These are phyloP conservation scores for Dothideomycetes sp. DNA, from an alignment of 2,329 filamentous ascomycete genomes.

Conservation along the genomic window DNA sequence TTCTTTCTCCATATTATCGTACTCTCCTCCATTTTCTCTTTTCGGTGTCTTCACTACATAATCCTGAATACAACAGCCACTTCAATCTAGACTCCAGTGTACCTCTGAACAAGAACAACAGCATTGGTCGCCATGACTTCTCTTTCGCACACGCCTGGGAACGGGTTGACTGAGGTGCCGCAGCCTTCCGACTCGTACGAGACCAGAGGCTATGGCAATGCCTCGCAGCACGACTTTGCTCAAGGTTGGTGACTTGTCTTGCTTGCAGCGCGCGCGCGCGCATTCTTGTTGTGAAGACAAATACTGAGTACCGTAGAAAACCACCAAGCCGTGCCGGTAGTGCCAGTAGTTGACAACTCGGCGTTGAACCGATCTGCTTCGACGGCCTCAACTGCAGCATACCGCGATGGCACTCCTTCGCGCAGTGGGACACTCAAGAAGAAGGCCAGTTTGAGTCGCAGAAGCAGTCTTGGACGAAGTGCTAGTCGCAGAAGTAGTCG, in stretches of 20 bases:
- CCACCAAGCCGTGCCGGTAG: slow-evolving; percentile 9
- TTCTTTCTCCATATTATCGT: too few relatives aligned
- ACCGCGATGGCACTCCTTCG: slow-evolving; percentile 34
- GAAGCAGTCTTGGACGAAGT: slow-evolving; percentile 66
- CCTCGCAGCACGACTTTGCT: slow-evolving; percentile 30
- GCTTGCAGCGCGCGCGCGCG: too few relatives aligned
- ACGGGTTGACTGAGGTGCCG: slow-evolving; percentile 30
- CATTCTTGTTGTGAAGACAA: slow-evolving; percentile 30
- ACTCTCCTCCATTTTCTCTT: too few relatives aligned
- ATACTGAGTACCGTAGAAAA: slow-evolving; percentile 17
- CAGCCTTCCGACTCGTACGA: slow-evolving; percentile 30
- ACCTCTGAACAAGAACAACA: too few relatives aligned
- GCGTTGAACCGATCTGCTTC: slow-evolving; percentile 55
- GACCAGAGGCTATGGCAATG: slow-evolving; percentile 25
- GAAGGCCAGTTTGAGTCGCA: slow-evolving; percentile 67
- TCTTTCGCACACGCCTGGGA: slow-evolving; percentile 23
- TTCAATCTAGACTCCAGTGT: too few relatives aligned
- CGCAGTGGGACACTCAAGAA: slow-evolving; percentile 78
- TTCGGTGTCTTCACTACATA: too few relatives aligned
- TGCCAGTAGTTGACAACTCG: slow-evolving; percentile 59
- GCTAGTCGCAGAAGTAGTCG: slow-evolving; percentile 66
- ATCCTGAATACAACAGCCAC: too few relatives aligned
- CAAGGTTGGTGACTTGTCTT: slow-evolving; percentile 26
- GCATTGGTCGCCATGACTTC: slow-evolving; percentile 17
- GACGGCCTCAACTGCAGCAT: slow-evolving; percentile 39